Evolutionary conservation across 345 rosid genomes (phyloP).

Genomic region (Draba incana): DNA sequence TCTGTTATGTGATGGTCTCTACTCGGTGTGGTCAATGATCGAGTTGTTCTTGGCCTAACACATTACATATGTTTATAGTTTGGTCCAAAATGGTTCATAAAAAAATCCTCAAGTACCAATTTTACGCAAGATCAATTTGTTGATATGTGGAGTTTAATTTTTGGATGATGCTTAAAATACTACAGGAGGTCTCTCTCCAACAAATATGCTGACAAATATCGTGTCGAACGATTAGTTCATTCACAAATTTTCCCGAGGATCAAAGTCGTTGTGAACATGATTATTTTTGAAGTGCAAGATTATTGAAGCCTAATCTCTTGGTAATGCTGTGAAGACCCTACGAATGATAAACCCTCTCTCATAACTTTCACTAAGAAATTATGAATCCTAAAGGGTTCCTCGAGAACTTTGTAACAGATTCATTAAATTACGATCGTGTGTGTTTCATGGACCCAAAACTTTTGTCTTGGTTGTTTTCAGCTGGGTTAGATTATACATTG

Average conservation of each 20-base stretch:
- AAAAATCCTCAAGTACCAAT: background rate
- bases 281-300: no score
- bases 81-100: no score
- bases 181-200: background rate
- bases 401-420: background rate
- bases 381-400: background rate
- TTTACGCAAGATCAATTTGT: background rate
- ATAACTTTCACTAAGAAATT: background rate
- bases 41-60: slow-evolving; percentile 15
- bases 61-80: background rate
- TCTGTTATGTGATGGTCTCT: background rate
- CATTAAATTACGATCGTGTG: background rate
- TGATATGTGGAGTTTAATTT: background rate
- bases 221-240: background rate
- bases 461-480: background rate
- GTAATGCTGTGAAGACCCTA: background rate
- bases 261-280: background rate
- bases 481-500: background rate
- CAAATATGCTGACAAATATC: background rate
- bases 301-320: background rate
- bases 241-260: background rate
- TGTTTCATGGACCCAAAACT: slow-evolving; percentile 6
- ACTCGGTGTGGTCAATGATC: background rate
- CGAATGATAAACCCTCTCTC: no score
- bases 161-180: background rate